These are phyloP conservation scores for Stagonosporopsis cucurbitacearum DNA, from an alignment of 2,329 filamentous ascomycete genomes.

Conservation along the genomic window DNA sequence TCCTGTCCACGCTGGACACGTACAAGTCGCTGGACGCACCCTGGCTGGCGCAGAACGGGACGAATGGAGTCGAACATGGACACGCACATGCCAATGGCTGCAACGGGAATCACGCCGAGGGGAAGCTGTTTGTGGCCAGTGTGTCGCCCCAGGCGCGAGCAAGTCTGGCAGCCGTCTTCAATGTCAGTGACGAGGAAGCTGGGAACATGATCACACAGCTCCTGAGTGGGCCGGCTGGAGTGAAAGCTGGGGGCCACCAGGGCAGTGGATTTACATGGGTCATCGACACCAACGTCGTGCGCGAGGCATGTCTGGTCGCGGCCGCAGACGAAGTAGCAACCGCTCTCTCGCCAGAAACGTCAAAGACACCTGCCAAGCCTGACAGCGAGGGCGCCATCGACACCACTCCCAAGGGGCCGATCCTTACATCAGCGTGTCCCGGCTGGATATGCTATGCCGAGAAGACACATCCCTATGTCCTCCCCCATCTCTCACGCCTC, in stretches of 20 bases:
- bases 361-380: conserved; percentile 30
- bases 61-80: conserved; percentile 25
- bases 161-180: conserved; percentile 84
- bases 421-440: conserved; percentile 88
- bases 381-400: conserved; percentile 44
- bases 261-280: conserved; percentile 86
- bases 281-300: conserved; percentile 83
- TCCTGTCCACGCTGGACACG: conserved; percentile 80
- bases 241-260: conserved; percentile 73
- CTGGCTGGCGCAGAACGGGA: conserved; percentile 40
- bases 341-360: conserved; percentile 39
- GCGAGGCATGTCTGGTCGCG: conserved; percentile 79
- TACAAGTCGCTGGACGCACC: conserved; percentile 53
- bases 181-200: conserved; percentile 74
- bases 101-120: conserved; percentile 50
- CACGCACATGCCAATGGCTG: conserved; percentile 16
- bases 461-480: conserved; percentile 92
- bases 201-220: conserved; percentile 84
- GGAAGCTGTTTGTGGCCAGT: conserved; percentile 86
- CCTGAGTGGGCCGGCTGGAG: conserved; percentile 71
- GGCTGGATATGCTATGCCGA: conserved; percentile 99
- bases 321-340: conserved; percentile 56
- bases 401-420: conserved; percentile 64
- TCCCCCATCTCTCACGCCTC: conserved; percentile 86
- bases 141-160: conserved; percentile 91